Evolutionary conservation across 208 protist species (phyloP).

Genomic region (Wallacemonas sp.): DNA sequence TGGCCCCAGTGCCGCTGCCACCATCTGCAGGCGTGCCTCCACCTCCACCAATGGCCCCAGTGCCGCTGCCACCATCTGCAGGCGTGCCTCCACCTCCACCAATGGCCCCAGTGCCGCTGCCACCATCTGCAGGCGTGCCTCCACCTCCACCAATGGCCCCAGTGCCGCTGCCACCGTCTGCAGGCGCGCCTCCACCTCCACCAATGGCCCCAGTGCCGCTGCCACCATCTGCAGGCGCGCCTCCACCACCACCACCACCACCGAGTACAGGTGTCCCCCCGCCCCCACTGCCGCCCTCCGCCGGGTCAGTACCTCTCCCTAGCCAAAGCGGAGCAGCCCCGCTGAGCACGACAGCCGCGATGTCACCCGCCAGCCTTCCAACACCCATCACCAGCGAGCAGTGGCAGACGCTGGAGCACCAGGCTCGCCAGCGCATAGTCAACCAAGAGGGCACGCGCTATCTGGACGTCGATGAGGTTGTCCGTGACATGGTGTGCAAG

Average conservation of each 20-base stretch:
- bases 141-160: conserved; percentile 15
- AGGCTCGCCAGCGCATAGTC: conserved; percentile 33
- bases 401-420: conserved; percentile 47
- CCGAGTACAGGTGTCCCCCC: too few relatives aligned
- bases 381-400: conserved; percentile 33
- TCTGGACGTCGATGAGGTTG: conserved; percentile 66
- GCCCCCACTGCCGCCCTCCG: too few relatives aligned
- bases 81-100: too few relatives aligned
- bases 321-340: too few relatives aligned
- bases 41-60: too few relatives aligned
- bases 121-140: too few relatives aligned
- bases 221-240: too few relatives aligned
- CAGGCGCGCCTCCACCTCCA: conserved; percentile 3
- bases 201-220: conserved; percentile 21
- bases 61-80: too few relatives aligned
- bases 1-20: conserved; percentile 13
- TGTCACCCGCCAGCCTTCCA: conserved; percentile 6
- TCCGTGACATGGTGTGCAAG: conserved; percentile 66
- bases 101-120: too few relatives aligned
- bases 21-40: conserved; percentile 10
- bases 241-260: too few relatives aligned
- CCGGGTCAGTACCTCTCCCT: too few relatives aligned
- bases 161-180: conserved; percentile 2
- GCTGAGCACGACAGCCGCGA: too few relatives aligned
- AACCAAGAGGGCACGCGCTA: conserved; percentile 63